Base-by-base conservation (phyloP, 164 flowering plant genomes). In the Dillenia turbinata region DNA sequence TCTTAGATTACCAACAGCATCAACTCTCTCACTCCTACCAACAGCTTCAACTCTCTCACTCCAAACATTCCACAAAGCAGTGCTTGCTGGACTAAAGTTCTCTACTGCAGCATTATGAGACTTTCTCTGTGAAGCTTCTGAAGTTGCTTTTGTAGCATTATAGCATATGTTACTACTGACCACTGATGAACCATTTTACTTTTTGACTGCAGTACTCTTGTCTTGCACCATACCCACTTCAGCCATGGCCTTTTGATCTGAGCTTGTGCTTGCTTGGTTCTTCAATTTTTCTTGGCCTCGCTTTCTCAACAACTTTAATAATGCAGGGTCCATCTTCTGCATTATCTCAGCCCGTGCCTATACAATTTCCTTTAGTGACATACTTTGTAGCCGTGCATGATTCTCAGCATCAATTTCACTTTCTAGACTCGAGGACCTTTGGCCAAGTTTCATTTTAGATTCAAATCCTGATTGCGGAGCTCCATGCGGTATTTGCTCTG, bases 401-500 rank as follows among this genome's bases (percentile, higher is more conserved):
- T 89, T 95, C 71, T 92, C 99, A 47, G 83, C 88, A 80, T 95
- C 96, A 77, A 95, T 95, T 69, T 94, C 83, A 76, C 72, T 72
- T 75, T 81, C 81, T 55, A 80, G 75, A 54, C 86, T 64, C 54
- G 40, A 9, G 47, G 67, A 47, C 2, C 50, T 72, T 47, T 49
- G 73, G 52, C 63, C 81, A 74, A 14, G 40, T 33, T 33, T 33
- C 7, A 33, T 33, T 33, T 33, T 33, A 33, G 40, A 33, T 33
- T 33, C 40, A 33, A 19, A 66, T 58, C 56, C 58, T 54, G 40
- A 12, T 44, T 49, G 51, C 69, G 70, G 4, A 68, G n/a, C 13
- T 65, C 79, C 72, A 69, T 6, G 40, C 40, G 4, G 40, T 33
- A 33, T 33, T 33, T 33, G 40, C 40, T 33, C 40, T 33, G 7